Conservation (phyloP, 208 protist species). For the Leishmania braziliensis region DNA sequence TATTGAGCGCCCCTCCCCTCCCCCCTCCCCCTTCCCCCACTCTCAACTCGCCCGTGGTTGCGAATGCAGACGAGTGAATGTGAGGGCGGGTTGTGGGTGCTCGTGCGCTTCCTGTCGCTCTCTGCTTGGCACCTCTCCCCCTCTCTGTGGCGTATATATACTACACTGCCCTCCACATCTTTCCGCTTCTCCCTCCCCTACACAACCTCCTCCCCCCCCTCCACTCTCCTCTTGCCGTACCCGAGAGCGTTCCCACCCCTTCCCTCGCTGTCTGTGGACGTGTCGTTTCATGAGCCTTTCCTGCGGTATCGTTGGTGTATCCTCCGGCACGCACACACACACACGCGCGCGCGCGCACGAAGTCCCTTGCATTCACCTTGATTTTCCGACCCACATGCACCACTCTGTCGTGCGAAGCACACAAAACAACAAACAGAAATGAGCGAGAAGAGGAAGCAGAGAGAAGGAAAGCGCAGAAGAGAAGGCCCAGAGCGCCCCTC, state of each 20-base stretch:
- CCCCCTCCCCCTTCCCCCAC: not conserved
- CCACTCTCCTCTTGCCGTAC: too few species aligned
- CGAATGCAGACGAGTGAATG: not conserved
- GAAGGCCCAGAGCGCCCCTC: too few species aligned
- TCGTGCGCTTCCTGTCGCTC: constrained; percentile 2
- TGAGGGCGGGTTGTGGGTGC: not conserved
- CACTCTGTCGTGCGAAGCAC: not conserved
- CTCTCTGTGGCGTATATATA: not conserved
- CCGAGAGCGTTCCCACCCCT: too few species aligned
- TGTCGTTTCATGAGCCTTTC: not conserved
- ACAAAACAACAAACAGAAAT: not conserved
- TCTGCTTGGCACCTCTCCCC: constrained; percentile 12
- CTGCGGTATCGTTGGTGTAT: too few species aligned
- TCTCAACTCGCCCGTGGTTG: not conserved
- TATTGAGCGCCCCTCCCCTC: not conserved
- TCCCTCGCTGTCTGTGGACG: not conserved
- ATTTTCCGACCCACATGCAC: not conserved
- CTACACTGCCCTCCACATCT: not conserved
- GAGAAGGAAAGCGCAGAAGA: too few species aligned
- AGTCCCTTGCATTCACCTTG: not conserved
- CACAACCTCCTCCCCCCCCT: too few species aligned
- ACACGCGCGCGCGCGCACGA: too few species aligned
- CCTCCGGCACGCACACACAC: too few species aligned
- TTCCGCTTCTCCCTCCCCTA: not conserved
- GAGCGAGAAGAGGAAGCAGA: not conserved